Evolutionary conservation across 208 protist genomes (phyloP).

Genomic region (Acanthamoeba lenticulata): DNA sequence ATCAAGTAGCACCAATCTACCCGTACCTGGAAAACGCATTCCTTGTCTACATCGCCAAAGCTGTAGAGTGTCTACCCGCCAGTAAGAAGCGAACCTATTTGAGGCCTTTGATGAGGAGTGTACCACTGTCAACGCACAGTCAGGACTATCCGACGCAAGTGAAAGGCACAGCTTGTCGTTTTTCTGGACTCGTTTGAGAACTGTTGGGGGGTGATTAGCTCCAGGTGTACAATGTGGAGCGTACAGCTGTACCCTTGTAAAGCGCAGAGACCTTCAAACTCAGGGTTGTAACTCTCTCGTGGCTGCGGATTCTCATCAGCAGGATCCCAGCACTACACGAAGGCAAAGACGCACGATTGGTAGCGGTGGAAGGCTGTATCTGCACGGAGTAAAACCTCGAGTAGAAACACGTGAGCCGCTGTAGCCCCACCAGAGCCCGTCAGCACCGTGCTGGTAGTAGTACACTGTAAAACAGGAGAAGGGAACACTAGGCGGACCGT

Average conservation of each 20-base stretch:
- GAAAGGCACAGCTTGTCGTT: neutral
- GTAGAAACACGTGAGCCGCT: constrained; percentile 24
- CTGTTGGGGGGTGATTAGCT: neutral
- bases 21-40: neutral
- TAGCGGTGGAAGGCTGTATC: neutral
- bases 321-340: neutral
- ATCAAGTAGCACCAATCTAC: too few species aligned
- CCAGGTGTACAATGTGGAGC: neutral
- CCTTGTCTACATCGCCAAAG: constrained; percentile 10
- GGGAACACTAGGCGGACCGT: too few species aligned
- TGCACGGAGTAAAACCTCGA: neutral
- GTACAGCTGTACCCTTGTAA: neutral
- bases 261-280: constrained; percentile 11
- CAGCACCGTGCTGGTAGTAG: neutral
- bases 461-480: too few species aligned
- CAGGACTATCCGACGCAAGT: neutral
- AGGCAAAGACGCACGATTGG: neutral
- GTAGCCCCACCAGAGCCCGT: too few species aligned
- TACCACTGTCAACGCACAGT: constrained; percentile 20
- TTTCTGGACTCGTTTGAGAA: neutral
- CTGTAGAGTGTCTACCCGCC: neutral
- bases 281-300: neutral
- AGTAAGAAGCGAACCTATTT: neutral
- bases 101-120: neutral
- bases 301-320: neutral